Percentiles rank a stretch among this genome's conserved stretches.
Evolutionary conservation across 2,329 filamentous ascomycete species (phyloP).

Genomic region (Neofusicoccum parvum): DNA sequence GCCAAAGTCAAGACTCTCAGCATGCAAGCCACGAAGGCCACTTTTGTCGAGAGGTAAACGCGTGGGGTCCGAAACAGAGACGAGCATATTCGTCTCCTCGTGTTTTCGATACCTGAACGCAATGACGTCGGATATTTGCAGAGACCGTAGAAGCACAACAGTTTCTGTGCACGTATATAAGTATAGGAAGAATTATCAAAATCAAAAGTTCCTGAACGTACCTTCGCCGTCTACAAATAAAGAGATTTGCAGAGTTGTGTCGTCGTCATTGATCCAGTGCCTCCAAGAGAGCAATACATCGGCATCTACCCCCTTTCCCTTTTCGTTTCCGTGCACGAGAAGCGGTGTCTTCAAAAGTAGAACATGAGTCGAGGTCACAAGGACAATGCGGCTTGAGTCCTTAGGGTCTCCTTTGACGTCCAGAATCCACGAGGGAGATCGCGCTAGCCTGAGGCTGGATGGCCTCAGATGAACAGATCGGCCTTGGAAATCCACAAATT

Average conservation of each 20-base stretch:
- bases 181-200: not conserved
- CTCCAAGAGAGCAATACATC: constrained; percentile 50
- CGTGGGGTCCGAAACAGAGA: constrained; percentile 32
- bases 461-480: constrained; percentile 27
- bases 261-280: constrained; percentile 58
- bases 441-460: constrained; percentile 30
- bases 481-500: constrained; percentile 38
- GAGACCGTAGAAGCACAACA: constrained; percentile 37
- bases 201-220: constrained; percentile 24
- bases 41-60: not conserved
- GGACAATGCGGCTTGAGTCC: constrained; percentile 54
- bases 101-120: constrained; percentile 31
- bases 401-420: constrained; percentile 55
- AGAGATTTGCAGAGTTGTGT: constrained; percentile 51
- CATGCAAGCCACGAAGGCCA: not conserved
- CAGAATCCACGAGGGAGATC: constrained; percentile 55
- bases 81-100: constrained; percentile 6
- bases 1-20: constrained; percentile 27
- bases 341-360: constrained; percentile 51
- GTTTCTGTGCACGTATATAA: constrained; percentile 26
- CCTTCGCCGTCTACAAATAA: constrained; percentile 34
- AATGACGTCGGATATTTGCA: constrained; percentile 34
- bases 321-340: constrained; percentile 29
- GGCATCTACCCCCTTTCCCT: constrained; percentile 28
- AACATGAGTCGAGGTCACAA: constrained; percentile 60